phyloP scores from a whole-genome alignment of 192 early-diverging fungal genomes.

The Mortierella antarctica region DNA sequence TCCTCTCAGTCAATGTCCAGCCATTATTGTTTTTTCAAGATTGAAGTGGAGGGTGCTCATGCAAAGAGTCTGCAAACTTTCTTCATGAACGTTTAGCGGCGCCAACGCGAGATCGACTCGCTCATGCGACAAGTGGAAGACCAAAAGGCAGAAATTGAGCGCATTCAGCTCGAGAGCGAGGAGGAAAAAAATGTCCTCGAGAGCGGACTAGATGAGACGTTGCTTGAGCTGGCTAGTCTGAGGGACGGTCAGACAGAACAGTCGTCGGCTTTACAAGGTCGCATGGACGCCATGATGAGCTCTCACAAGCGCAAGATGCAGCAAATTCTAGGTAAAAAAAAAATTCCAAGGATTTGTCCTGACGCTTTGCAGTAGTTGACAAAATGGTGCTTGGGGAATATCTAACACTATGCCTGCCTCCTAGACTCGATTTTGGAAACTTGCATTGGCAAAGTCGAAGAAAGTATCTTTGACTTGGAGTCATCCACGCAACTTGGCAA shows the following conservation, averaged over 20 bases:
- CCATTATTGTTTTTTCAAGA: background rate
- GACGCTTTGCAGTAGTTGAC: slow-evolving; percentile 30
- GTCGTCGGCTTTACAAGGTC: slow-evolving; percentile 57
- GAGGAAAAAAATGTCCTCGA: slow-evolving; percentile 84
- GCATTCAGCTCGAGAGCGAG: slow-evolving; percentile 77
- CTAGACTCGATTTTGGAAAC: slow-evolving; percentile 88
- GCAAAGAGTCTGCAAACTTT: slow-evolving; percentile 66
- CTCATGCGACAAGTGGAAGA: slow-evolving; percentile 67
- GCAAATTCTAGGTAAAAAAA: slow-evolving; percentile 69
- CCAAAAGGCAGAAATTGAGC: slow-evolving; percentile 84
- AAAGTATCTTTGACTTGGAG: slow-evolving; percentile 89
- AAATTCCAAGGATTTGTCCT: background rate
- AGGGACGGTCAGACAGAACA: slow-evolving; percentile 33
- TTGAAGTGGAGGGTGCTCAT: background rate
- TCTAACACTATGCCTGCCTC: background rate
- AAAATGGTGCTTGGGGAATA: slow-evolving; percentile 11
- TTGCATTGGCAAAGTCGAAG: slow-evolving; percentile 89
- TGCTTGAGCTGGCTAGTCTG: slow-evolving; percentile 71
- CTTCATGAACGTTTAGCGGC: slow-evolving; percentile 56
- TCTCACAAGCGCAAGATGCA: slow-evolving; percentile 77
- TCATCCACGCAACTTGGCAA: slow-evolving; percentile 85
- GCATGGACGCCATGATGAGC: slow-evolving; percentile 69
- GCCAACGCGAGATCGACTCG: slow-evolving; percentile 56
- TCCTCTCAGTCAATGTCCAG: background rate
- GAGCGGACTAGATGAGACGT: slow-evolving; percentile 84